These are phyloP conservation scores for Paramecium sonneborni DNA, from an alignment of 73 alveolate genomes.

Conservation along the genomic window DNA sequence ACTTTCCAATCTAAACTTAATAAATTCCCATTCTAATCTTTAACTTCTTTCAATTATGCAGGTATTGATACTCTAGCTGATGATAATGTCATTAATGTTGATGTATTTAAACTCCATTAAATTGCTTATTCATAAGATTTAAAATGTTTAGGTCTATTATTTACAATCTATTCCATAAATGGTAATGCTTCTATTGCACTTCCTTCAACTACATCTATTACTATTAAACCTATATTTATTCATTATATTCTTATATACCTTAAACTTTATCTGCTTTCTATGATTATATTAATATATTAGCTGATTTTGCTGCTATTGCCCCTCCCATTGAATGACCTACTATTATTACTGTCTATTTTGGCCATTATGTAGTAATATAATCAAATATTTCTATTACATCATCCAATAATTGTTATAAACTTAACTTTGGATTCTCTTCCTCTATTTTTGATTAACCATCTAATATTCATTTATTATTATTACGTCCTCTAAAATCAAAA, in stretches of 20 bases:
- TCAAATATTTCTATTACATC: conserved; percentile 84
- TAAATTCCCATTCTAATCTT: conserved; percentile 64
- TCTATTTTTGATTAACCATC: conserved; percentile 52
- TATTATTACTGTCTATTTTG: conserved; percentile 63
- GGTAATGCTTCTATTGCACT: conserved; percentile 98
- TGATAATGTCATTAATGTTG: conserved; percentile 88
- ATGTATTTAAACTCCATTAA: conserved; percentile 77
- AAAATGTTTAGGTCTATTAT: conserved; percentile 88
- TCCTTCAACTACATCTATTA: conserved; percentile 98
- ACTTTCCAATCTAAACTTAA: conserved; percentile 85
- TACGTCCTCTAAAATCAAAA: conserved; percentile 98
- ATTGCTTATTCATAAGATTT: conserved; percentile 87
- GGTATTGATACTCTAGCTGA: conserved; percentile 95
- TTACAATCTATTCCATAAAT: conserved; percentile 93
- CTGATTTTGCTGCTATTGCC: conserved; percentile 91
- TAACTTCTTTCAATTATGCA: conserved; percentile 76
- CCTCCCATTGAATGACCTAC: conserved; percentile 95
- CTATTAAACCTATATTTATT: conserved; percentile 81
- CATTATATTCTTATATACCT: neutral
- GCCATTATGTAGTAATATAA: conserved; percentile 72
- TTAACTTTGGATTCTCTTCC: conserved; percentile 64
- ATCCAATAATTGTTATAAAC: conserved; percentile 76
- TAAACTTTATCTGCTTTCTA: conserved; percentile 69
- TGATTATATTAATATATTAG: conserved; percentile 71
- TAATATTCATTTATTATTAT: conserved; percentile 48